Base-by-base conservation (phyloP, 2,329 filamentous ascomycete species). In the Trichoderma hamatum region DNA sequence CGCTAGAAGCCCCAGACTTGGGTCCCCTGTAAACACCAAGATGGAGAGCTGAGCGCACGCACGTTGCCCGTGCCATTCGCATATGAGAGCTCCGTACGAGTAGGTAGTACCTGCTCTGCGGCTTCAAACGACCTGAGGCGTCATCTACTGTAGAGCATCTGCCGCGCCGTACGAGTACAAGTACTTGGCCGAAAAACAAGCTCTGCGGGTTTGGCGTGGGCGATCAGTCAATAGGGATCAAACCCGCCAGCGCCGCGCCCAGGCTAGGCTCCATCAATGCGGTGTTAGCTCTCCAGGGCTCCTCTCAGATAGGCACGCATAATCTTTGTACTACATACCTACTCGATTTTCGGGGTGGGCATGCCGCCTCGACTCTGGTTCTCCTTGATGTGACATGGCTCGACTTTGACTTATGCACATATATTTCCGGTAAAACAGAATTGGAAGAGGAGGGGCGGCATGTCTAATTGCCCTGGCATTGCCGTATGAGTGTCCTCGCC, bases 201-300 rank as follows among this genome's bases (percentile, higher is more conserved):
- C 34, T 52, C 46, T 52, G 46, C 60, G 60, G 51, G 60, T 30
- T 55, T 30, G 61, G 49, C 32, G 49, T 64, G 49, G 61, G 49
- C 16, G 61, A 64, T 64, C 32, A 34, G 49, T 64, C 61, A 64
- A 64, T 64, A 54, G 61, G 61, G 61, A 64, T 64, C 49, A 64
- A 54, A 51, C 26, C 63, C 63, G 63, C 63, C 39, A 54, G 58
- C 63, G 63, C 63, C 63, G 63, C 46, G 36, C 55, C 39, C 54
- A 54, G 59, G n/a, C 36, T 24, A 54, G 39, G 28, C 51, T 28
- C 26, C 51, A 30, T 54, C 7, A 26, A 21, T 14, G 24, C 59
- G 21, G 32, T 39, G 32, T 5, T 14, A 14, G 26, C 26, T n/a
- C 51, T n/a, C n/a, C n/a, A n/a, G n/a, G n/a, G n/a, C n/a, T n/a